A percentile compares a stretch with the other conserved stretches of the same genome.
Conservation (phyloP, 2,329 filamentous ascomycete species). For the Gyromitra esculenta region DNA sequence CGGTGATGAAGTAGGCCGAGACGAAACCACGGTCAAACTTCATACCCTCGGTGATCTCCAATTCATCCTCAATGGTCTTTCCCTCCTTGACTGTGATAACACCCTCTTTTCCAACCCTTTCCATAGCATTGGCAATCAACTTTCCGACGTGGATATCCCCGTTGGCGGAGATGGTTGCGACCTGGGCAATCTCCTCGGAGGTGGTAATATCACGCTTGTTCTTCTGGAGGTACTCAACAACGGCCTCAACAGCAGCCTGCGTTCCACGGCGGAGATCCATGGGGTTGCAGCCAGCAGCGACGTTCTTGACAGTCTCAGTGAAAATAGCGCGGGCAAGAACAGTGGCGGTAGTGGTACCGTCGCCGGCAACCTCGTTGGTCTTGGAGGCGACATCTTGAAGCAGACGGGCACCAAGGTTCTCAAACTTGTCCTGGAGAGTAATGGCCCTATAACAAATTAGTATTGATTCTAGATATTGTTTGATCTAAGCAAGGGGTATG, state of each 20-base stretch:
- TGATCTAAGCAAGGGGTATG: not conserved
- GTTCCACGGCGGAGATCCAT: constrained; percentile 98
- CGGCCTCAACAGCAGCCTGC: constrained; percentile 93
- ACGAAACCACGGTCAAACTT: constrained; percentile 99
- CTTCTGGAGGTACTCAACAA: constrained; percentile 90
- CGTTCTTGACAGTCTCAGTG: constrained; percentile 99
- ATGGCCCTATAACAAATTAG: constrained; percentile 72
- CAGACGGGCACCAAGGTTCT: constrained; percentile 96
- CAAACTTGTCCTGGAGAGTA: constrained; percentile 96
- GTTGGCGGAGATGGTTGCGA: constrained; percentile 97
- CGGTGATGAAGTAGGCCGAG: constrained; percentile 99
- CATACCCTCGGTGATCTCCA: constrained; percentile 99
- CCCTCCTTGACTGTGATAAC: constrained; percentile 99
- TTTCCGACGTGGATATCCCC: constrained; percentile 94
- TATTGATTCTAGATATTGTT: constrained; percentile 54
- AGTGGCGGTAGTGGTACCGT: constrained; percentile 97
- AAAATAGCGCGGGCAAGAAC: constrained; percentile 98
- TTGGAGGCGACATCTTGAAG: constrained; percentile 98
- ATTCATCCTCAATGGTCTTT: constrained; percentile 97
- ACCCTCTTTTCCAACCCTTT: constrained; percentile 99
- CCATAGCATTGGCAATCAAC: constrained; percentile 98
- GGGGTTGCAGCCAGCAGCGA: constrained; percentile 98
- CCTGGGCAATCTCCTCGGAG: constrained; percentile 94
- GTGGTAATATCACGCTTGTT: constrained; percentile 99
- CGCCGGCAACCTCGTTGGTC: constrained; percentile 98